A percentile compares a stretch with the other conserved stretches of the same genome.
phyloP scores from a whole-genome alignment of 306 rosid species.

The Gleditsia sinensis region DNA sequence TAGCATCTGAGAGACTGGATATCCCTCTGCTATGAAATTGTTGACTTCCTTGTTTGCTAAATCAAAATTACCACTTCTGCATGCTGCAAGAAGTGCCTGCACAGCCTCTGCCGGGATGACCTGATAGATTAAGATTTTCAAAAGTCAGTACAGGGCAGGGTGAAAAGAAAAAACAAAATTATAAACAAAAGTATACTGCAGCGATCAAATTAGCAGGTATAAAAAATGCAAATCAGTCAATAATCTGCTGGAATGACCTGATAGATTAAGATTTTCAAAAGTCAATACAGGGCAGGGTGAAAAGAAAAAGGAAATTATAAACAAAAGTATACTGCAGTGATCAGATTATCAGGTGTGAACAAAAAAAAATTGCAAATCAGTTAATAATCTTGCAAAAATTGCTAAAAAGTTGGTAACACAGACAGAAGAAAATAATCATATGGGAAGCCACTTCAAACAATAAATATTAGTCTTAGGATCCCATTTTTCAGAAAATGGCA shows the following conservation, averaged over 20 bases:
- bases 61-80: conserved; percentile 89
- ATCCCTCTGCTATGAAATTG: conserved; percentile 88
- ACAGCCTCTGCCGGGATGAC: conserved; percentile 69
- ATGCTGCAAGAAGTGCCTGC: conserved; percentile 59
- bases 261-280: conserved; percentile 31
- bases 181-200: neutral
- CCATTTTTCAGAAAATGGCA: conserved; percentile 18
- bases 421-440: neutral
- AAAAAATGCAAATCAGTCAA: conserved; percentile 12
- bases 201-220: neutral
- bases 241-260: conserved; percentile 71
- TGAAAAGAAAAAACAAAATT: neutral
- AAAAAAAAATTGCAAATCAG: conserved; percentile 9
- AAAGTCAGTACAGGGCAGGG: conserved; percentile 23
- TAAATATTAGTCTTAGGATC: no score
- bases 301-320: neutral
- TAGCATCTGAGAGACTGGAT: conserved; percentile 89
- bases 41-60: conserved; percentile 86
- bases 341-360: neutral
- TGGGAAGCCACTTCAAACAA: conserved; percentile 19
- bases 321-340: neutral
- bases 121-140: conserved; percentile 44
- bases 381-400: neutral
- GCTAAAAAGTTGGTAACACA: neutral
- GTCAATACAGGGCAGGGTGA: conserved; percentile 19